A percentile compares a stretch with the other conserved stretches of the same genome.
Evolutionary conservation across 441 rosid genomes (phyloP).

Genomic region (Croton setiger): DNA sequence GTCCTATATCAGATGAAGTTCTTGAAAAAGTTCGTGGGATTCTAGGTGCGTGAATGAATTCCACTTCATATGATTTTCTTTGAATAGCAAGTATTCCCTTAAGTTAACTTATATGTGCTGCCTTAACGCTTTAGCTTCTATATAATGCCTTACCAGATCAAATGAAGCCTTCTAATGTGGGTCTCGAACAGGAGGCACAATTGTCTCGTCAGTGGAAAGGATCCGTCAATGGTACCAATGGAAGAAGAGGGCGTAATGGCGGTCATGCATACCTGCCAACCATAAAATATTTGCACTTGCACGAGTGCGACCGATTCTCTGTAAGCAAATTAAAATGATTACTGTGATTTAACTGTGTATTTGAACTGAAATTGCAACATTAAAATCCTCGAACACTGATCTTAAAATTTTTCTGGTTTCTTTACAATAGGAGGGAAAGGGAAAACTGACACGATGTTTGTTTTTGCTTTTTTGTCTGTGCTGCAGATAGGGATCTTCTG

Average conservation of each 20-base stretch:
- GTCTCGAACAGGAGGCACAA: constrained; percentile 96
- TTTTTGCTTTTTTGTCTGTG: constrained; percentile 14
- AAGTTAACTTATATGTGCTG: not conserved
- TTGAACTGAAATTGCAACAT: constrained; percentile 1
- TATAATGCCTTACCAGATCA: constrained; percentile 54
- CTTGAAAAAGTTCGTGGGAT: constrained; percentile 38
- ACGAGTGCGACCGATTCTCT: constrained; percentile 93
- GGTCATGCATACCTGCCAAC: constrained; percentile 55
- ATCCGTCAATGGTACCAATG: constrained; percentile 38
- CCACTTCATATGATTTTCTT: not conserved
- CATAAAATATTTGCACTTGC: constrained; percentile 81
- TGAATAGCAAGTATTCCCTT: not conserved
- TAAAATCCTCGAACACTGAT: not conserved
- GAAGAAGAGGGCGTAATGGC: constrained; percentile 48
- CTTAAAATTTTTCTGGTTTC: not conserved
- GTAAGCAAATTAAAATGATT: constrained; percentile 44
- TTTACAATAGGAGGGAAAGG: not conserved
- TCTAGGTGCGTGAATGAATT: constrained; percentile 31
- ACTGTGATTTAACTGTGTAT: constrained; percentile 4
- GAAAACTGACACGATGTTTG: constrained; percentile 10
- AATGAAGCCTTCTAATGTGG: constrained; percentile 96
- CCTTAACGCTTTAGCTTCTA: constrained; percentile 12
- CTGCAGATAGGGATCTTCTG: constrained; percentile 94
- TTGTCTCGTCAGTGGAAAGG: constrained; percentile 65
- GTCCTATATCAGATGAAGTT: constrained; percentile 48